A percentile compares a stretch with the other conserved stretches of the same genome.
These are phyloP conservation scores for Zygotorulaspora danielsina DNA, from an alignment of 805 yeast species.

Conservation along the genomic window DNA sequence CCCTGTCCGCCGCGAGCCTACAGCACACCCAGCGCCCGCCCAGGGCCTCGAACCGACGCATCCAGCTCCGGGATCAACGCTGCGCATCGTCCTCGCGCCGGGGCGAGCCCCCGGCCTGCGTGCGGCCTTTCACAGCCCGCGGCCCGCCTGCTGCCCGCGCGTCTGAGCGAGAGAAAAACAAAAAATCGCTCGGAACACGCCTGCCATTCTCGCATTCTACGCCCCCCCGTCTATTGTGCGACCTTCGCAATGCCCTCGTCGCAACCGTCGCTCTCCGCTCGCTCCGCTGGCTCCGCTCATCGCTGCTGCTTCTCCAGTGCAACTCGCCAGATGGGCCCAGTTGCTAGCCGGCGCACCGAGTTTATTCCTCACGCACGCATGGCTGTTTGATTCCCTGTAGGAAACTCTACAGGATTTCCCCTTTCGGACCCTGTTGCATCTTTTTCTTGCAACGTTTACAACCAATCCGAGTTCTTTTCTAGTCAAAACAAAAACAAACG, in stretches of 20 bases:
- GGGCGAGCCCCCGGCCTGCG: too few species aligned
- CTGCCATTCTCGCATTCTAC: constrained; percentile 2
- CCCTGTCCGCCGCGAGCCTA: too few species aligned
- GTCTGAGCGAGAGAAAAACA: not conserved
- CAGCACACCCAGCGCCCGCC: too few species aligned
- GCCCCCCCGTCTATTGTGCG: constrained; percentile 2
- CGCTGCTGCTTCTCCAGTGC: too few species aligned
- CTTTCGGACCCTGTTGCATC: constrained; percentile 1
- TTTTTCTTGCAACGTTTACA: not conserved
- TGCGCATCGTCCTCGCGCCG: too few species aligned
- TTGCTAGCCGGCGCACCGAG: too few species aligned
- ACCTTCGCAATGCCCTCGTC: constrained; percentile 1
- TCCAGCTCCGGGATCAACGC: too few species aligned
- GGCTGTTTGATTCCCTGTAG: not conserved
- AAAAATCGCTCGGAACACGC: constrained; percentile 3
- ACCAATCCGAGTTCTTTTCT: constrained; percentile 4
- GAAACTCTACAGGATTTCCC: not conserved
- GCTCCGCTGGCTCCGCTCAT: too few species aligned
- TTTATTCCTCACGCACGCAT: too few species aligned
- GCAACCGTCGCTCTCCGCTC: constrained; percentile 1
- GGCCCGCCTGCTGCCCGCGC: constrained; percentile 2
- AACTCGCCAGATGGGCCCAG: too few species aligned
- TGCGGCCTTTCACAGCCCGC: too few species aligned
- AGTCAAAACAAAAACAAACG: constrained; percentile 1
- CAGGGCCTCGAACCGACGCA: too few species aligned